A percentile compares a stretch with the other conserved stretches of the same genome.
Conservation (phyloP, 139 green algal genomes). For the Eudorina sp. region DNA sequence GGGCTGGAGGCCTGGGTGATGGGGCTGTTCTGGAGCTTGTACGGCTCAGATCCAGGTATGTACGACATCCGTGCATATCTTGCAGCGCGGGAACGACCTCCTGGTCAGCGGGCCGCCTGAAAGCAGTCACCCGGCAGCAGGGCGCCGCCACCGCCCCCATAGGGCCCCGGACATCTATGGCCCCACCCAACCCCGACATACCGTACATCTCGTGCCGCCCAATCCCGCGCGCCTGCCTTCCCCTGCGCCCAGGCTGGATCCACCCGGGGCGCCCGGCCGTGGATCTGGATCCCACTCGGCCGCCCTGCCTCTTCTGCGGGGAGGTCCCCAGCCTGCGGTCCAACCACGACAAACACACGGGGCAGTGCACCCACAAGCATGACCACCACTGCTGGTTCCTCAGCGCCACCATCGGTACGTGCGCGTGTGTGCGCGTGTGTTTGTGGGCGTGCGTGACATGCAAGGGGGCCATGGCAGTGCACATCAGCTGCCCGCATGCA, state of each 20-base stretch:
- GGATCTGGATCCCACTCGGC: too few species aligned
- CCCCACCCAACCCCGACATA: too few species aligned
- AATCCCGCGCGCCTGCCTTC: not conserved
- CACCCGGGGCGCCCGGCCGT: not conserved
- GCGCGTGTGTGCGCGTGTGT: too few species aligned
- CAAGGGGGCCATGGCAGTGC: not conserved
- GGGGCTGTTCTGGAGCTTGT: not conserved
- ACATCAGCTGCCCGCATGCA: too few species aligned
- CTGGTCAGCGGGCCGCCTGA: too few species aligned
- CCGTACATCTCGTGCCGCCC: not conserved
- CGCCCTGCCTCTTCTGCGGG: slow-evolving; percentile 18
- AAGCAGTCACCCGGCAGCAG: too few species aligned
- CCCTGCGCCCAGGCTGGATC: slow-evolving; percentile 29
- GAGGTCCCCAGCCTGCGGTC: slow-evolving; percentile 26
- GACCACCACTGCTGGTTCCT: slow-evolving; percentile 48
- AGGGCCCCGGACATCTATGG: too few species aligned
- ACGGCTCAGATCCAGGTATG: slow-evolving; percentile 32
- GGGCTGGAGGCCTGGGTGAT: not conserved
- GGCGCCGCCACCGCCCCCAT: too few species aligned
- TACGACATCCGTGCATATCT: too few species aligned
- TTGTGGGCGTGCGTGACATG: not conserved
- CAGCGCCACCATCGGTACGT: slow-evolving; percentile 32
- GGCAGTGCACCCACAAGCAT: slow-evolving; percentile 32
- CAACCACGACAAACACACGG: slow-evolving; percentile 35
- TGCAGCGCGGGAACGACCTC: too few species aligned